Base-by-base conservation (phyloP, 495 filamentous ascomycete species). In the Podospora comata region DNA sequence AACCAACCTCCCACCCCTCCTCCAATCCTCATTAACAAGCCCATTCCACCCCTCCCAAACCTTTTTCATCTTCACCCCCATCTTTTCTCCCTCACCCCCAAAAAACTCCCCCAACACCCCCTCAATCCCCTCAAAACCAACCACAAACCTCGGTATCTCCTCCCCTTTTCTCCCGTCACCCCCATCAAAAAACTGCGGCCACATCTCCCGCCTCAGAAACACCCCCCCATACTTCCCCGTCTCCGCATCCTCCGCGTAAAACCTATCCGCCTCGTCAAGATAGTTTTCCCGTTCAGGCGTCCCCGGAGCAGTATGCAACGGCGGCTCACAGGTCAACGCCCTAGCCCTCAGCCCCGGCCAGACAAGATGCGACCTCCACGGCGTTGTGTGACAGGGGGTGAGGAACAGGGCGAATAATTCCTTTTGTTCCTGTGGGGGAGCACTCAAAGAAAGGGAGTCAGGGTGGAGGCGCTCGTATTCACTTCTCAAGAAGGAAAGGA, bases 361-460 rank as follows among this genome's bases (percentile, higher is more conserved):
- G 54, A 94, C 83, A 39, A 98, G 84, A 74, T 94, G 92, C 5
- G 89, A 91, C 67, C 92, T 90, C 96, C 95, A 99, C n/a, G 95
- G 94, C 9, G 94, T 97, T 71, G 90, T 91, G 82, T 99, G 96
- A 79, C 95, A 99, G 18, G 96, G 95, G 85, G 95, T 97, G n/a
- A 99, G 84, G 79, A 98, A 97, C 4, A 89, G 92, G 6, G 88
- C 90, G 53, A 92, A 92, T 32, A 90, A 88, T 34, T 84, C 79
- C 18, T 67, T 28, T 62, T 56, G 26, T 58, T 55, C 65, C 69
- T 74, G 67, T 16, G 62, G 67, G 65, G 26, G 30, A 13, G 48
- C 34, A 19, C 19, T 63, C 19, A 80, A 60, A 32, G 73, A 56
- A 3, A 83, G 75, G 62, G 74, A 59, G 39, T 76, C 67, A 5